Conservation (phyloP, 2,329 filamentous ascomycete genomes). For the Xenosphaeropsis pyriputrescens region DNA sequence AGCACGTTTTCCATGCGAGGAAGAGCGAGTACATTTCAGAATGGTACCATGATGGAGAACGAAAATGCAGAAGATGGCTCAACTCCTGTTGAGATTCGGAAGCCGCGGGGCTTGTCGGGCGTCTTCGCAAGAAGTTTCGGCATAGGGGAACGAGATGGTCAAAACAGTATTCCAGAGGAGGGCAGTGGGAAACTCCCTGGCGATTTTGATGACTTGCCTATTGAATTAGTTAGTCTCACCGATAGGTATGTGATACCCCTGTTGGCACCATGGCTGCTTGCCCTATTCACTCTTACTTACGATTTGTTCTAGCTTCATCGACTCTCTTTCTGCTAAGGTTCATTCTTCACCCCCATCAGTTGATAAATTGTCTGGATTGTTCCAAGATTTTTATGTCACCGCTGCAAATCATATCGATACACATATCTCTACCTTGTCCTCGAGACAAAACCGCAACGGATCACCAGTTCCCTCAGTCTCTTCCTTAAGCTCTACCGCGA, state of each 20-base stretch:
- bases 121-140: slow-evolving; percentile 24
- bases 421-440: slow-evolving; percentile 69
- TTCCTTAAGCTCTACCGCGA: slow-evolving; percentile 39
- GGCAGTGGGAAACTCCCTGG: slow-evolving; percentile 11
- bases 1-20: slow-evolving; percentile 8
- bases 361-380: slow-evolving; percentile 69
- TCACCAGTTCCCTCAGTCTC: slow-evolving; percentile 39
- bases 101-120: slow-evolving; percentile 10
- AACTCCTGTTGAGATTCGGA: slow-evolving; percentile 3
- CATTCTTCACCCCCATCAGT: slow-evolving; percentile 73
- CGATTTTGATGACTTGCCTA: slow-evolving; percentile 78
- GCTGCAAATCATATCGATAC: slow-evolving; percentile 74
- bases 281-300: too few relatives aligned
- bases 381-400: slow-evolving; percentile 84
- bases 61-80: slow-evolving; percentile 6
- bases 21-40: slow-evolving; percentile 17
- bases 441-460: slow-evolving; percentile 54
- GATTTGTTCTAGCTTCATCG: slow-evolving; percentile 55
- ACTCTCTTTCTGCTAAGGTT: slow-evolving; percentile 75
- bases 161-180: slow-evolving; percentile 2
- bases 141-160: slow-evolving; percentile 16
- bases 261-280: slow-evolving; percentile 6
- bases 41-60: slow-evolving; percentile 9
- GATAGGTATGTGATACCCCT: slow-evolving; percentile 47
- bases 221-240: slow-evolving; percentile 80